Evolutionary conservation across 176 grass and related monocot genomes (phyloP), one percentile per base, ranked within the genome.

Genomic region (Eleusine coracana): DNA sequence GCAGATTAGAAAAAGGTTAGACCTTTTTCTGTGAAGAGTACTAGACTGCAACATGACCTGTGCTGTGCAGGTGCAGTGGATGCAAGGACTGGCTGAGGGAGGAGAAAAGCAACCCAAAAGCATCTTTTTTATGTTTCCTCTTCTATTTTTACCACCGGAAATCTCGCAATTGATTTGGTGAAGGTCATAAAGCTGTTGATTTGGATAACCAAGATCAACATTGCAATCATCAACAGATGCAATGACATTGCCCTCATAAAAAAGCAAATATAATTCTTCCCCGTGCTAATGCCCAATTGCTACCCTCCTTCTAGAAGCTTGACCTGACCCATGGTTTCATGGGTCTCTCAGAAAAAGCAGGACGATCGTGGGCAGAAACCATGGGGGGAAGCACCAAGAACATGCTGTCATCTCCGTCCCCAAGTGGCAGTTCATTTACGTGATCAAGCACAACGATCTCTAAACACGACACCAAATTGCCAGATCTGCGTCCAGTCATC

Each of bases 361-460:
- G 48, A 82, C 78, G 58, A 8, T 59, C 60, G 64, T 86, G 73
- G 7, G 21, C 79, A n/a, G 51, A 13, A 86, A 83, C 74, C 21
- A 28, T 10, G 31, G 79, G 4, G 66, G 78, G 73, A 83, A 34
- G 31, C 66, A 62, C 83, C 83, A 90, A 81, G 83, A 80, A 82
- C 65, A 44, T 28, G 71, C 7, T 25, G 25, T 17, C 69, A 50
- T 50, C n/a, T 48, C 28, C 18, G 3, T 36, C 1, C 14, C 64
- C 52, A 80, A 76, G 52, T 75, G 70, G 60, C 81, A 10, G 28
- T 82, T 86, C 74, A 18, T 77, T 45, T 55, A 58, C 31, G 65
- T 12, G 28, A 61, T 25, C 39, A 55, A 15, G 63, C 8, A 64
- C 28, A 23, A 59, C 55, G 7, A 86, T 60, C 41, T 28, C 64